phyloP scores from a whole-genome alignment of 1,139 yeast species.

The Eremothecium gossypii region DNA sequence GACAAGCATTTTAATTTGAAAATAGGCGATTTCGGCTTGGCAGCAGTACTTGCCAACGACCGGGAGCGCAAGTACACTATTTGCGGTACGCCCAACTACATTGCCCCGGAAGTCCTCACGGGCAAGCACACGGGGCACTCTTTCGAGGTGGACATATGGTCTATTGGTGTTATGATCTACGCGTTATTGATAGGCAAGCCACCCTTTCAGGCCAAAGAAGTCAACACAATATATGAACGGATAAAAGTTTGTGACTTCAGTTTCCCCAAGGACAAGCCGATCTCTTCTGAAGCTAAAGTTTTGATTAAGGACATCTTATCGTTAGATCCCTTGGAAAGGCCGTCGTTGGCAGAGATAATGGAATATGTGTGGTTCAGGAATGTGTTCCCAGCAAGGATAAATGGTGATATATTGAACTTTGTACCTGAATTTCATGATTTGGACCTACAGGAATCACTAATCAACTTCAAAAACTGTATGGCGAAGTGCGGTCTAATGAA shows the following conservation, averaged over 20 bases:
- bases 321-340: constrained; percentile 74
- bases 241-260: constrained; percentile 74
- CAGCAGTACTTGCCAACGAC: constrained; percentile 67
- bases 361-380: constrained; percentile 81
- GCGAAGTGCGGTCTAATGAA: constrained; percentile 53
- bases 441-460: constrained; percentile 48
- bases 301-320: constrained; percentile 66
- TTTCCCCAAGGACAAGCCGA: constrained; percentile 67
- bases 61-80: constrained; percentile 80
- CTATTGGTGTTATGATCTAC: constrained; percentile 90
- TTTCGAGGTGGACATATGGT: constrained; percentile 94
- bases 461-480: constrained; percentile 62
- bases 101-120: constrained; percentile 92
- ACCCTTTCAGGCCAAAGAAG: constrained; percentile 95
- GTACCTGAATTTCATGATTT: constrained; percentile 51
- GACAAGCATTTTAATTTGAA: constrained; percentile 89
- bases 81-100: constrained; percentile 97
- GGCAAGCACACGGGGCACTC: constrained; percentile 87
- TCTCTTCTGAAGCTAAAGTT: constrained; percentile 61
- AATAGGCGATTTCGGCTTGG: constrained; percentile 94
- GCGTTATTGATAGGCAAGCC: constrained; percentile 90
- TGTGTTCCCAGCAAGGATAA: constrained; percentile 67
- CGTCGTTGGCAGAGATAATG: constrained; percentile 68
- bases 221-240: constrained; percentile 84
- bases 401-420: constrained; percentile 51